These are phyloP conservation scores for Lecanicillium sp. DNA, from an alignment of 2,329 filamentous ascomycete genomes.

Conservation along the genomic window DNA sequence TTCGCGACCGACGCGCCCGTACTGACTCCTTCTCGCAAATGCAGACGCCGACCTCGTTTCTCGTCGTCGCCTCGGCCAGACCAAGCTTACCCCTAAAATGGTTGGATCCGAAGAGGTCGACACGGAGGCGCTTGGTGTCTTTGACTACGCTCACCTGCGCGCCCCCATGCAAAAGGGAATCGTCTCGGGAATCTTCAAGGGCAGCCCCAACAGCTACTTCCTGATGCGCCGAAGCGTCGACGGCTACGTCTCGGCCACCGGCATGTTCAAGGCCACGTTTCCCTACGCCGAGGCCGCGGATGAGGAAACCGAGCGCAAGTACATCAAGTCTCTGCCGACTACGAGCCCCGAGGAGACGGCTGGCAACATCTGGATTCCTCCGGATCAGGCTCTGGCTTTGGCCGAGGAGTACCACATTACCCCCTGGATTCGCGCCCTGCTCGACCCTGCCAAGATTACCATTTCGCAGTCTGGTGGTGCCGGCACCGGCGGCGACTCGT, in stretches of 20 bases:
- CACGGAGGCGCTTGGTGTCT: slow-evolving; percentile 65
- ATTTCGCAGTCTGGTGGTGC: slow-evolving; percentile 2
- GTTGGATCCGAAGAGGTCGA: slow-evolving; percentile 67
- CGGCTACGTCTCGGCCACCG: slow-evolving; percentile 76
- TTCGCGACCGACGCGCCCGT: slow-evolving; percentile 5
- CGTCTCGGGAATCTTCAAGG: slow-evolving; percentile 85
- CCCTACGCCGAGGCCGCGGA: slow-evolving; percentile 66
- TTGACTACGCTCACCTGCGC: slow-evolving; percentile 93
- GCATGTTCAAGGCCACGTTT: slow-evolving; percentile 89
- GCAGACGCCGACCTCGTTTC: slow-evolving; percentile 67
- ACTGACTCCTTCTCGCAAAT: slow-evolving; percentile 4
- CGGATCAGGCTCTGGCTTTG: slow-evolving; percentile 69
- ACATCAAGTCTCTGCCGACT: slow-evolving; percentile 73
- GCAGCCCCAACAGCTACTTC: slow-evolving; percentile 87
- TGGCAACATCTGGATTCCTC: slow-evolving; percentile 93
- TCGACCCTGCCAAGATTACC: slow-evolving; percentile 79
- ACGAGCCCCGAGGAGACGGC: slow-evolving; percentile 89
- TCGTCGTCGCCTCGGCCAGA: slow-evolving; percentile 85
- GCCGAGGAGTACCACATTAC: slow-evolving; percentile 81
- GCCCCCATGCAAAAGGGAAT: slow-evolving; percentile 89
- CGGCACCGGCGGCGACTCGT: slow-evolving; percentile 46
- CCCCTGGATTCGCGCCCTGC: slow-evolving; percentile 83
- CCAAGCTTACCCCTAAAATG: slow-evolving; percentile 77
- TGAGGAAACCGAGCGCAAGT: slow-evolving; percentile 68
- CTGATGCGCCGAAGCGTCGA: slow-evolving; percentile 86